These are phyloP conservation scores for Arthrobotrys megalospora DNA, from an alignment of 2,329 filamentous ascomycete species.

Conservation along the genomic window DNA sequence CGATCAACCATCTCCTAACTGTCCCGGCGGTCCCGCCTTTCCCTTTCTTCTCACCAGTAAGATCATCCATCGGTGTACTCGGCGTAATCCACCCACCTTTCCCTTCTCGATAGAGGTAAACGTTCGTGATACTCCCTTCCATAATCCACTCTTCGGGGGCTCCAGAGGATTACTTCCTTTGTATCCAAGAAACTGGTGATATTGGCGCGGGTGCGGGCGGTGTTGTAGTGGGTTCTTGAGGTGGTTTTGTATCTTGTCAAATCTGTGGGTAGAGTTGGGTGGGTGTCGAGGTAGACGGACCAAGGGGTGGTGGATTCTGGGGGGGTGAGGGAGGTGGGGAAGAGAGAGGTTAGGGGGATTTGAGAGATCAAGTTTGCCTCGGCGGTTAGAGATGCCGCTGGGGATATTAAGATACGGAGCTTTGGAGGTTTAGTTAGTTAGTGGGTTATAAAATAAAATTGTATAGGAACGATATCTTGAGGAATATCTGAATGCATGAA, in stretches of 20 bases:
- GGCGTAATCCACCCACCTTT: constrained; percentile 84
- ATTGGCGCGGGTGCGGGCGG: constrained; percentile 75
- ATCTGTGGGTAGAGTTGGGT: constrained; percentile 71
- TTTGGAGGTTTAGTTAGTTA: constrained; percentile 24
- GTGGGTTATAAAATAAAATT: not conserved
- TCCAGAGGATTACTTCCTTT: constrained; percentile 74
- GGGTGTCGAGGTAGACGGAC: constrained; percentile 72
- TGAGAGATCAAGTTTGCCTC: constrained; percentile 42
- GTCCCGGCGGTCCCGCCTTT: constrained; percentile 48
- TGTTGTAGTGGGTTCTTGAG: constrained; percentile 78
- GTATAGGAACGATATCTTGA: not conserved
- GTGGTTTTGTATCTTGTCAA: constrained; percentile 91
- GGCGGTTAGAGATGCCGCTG: constrained; percentile 44
- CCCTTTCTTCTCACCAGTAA: not conserved
- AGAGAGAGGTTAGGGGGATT: constrained; percentile 33
- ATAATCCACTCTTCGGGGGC: constrained; percentile 74
- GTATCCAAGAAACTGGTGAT: constrained; percentile 71
- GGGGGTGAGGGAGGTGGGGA: constrained; percentile 25
- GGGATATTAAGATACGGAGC: constrained; percentile 62
- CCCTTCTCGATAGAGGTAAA: constrained; percentile 79
- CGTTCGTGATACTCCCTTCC: constrained; percentile 86
- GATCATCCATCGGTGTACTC: constrained; percentile 33
- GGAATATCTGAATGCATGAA: not conserved
- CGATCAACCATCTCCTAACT: constrained; percentile 54
- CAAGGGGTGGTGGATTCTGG: constrained; percentile 65